These are phyloP conservation scores for Populus hybrid DNA, from an alignment of 441 rosid species.

Conservation along the genomic window DNA sequence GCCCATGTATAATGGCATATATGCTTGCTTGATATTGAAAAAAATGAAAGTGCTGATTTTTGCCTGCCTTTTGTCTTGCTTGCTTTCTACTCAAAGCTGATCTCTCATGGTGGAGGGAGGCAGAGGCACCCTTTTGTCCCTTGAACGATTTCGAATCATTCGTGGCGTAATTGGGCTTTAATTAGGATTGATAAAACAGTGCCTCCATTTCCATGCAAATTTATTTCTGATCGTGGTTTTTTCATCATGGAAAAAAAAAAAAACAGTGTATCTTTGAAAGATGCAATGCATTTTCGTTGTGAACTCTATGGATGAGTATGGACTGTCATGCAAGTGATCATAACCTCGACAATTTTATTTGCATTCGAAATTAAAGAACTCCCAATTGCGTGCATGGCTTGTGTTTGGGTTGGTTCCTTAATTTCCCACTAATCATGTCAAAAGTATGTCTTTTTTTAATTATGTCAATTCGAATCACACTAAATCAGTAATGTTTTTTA, in stretches of 20 bases:
- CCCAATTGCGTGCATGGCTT: neutral
- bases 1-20: slow-evolving; percentile 39
- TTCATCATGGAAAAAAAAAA: neutral
- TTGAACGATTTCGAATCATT: neutral
- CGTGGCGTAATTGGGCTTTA: neutral
- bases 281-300: neutral
- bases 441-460: neutral
- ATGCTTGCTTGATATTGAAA: slow-evolving; percentile 67
- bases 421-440: neutral
- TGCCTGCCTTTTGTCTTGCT: slow-evolving; percentile 53
- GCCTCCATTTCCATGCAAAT: neutral
- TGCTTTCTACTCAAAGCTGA: slow-evolving; percentile 84
- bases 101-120: neutral
- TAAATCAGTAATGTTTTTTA: too few species aligned
- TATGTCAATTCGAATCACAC: neutral
- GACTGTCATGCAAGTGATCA: neutral
- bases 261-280: neutral
- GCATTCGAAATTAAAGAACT: neutral
- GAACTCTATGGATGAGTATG: neutral
- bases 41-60: slow-evolving; percentile 33
- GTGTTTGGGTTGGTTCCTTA: neutral
- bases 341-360: neutral
- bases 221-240: neutral
- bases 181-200: neutral
- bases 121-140: neutral